Percentiles rank a stretch among this genome's conserved stretches.
These are phyloP conservation scores for Ceratocystis colombiana DNA, from an alignment of 2,329 filamentous ascomycete genomes.

Conservation along the genomic window DNA sequence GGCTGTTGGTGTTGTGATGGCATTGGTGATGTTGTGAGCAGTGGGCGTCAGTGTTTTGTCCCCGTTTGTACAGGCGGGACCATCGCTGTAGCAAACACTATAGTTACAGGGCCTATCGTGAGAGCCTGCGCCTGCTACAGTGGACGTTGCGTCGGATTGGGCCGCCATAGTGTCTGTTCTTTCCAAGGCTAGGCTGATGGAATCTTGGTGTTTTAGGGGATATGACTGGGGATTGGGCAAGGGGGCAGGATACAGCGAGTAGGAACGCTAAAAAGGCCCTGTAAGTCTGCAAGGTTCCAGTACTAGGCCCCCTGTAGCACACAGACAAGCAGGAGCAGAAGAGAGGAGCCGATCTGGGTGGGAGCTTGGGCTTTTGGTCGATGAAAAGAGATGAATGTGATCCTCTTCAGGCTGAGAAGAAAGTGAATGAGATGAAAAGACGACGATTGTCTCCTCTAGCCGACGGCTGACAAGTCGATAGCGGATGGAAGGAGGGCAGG, in stretches of 20 bases:
- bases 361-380: slow-evolving; percentile 4
- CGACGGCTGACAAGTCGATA: neutral
- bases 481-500: neutral
- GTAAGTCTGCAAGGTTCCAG: neutral
- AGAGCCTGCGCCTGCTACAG: neutral
- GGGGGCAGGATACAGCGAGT: neutral
- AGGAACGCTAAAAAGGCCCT: neutral
- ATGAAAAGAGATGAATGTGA: neutral
- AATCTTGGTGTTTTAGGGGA: slow-evolving; percentile 1
- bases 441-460: neutral
- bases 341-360: neutral
- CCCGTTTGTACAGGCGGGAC: neutral
- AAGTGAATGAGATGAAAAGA: neutral
- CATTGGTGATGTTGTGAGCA: neutral
- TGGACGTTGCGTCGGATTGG: neutral
- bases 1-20: neutral
- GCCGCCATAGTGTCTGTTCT: neutral
- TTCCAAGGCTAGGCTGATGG: neutral
- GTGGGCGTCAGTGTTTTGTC: neutral
- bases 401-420: neutral
- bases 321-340: slow-evolving; percentile 6
- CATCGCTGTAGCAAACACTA: neutral
- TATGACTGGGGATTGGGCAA: slow-evolving; percentile 7
- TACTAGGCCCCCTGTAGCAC: neutral
- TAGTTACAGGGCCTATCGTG: neutral